phyloP scores from a whole-genome alignment of 2,329 filamentous ascomycete species.

The Paecilomyces dactylethromorphus region DNA sequence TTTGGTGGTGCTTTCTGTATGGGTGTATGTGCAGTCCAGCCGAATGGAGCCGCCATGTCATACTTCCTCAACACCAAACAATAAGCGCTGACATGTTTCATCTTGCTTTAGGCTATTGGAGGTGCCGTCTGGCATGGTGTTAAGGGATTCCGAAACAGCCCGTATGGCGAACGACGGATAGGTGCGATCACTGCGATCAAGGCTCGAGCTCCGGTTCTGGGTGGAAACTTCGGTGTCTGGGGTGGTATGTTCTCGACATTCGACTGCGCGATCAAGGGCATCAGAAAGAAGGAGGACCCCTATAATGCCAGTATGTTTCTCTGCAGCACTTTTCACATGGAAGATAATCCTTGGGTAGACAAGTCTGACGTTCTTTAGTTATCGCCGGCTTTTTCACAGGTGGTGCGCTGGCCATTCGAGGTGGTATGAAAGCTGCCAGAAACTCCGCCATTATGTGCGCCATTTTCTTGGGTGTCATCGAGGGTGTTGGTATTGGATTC shows the following conservation, averaged over 20 bases:
- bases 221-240: conserved; percentile 98
- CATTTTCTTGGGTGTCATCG: conserved; percentile 88
- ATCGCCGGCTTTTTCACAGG: conserved; percentile 96
- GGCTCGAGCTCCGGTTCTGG: conserved; percentile 89
- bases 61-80: not conserved
- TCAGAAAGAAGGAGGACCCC: conserved; percentile 93
- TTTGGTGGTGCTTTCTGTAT: conserved; percentile 96
- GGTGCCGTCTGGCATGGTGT: conserved; percentile 93
- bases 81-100: conserved; percentile 19
- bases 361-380: conserved; percentile 38
- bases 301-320: conserved; percentile 72
- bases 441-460: conserved; percentile 97
- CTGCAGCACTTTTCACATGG: not conserved
- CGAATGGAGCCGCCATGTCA: not conserved
- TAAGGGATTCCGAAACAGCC: conserved; percentile 86
- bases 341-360: not conserved
- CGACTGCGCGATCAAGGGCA: conserved; percentile 92
- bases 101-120: conserved; percentile 55
- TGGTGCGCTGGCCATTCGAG: conserved; percentile 83
- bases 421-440: conserved; percentile 82
- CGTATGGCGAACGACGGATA: conserved; percentile 90
- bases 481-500: conserved; percentile 94
- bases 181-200: conserved; percentile 96
- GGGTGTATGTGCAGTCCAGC: conserved; percentile 61
- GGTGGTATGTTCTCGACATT: conserved; percentile 93